A percentile compares a stretch with the other conserved stretches of the same genome.
phyloP scores from a whole-genome alignment of 352 stramenopile genomes.

The Globisporangium paroecandrum region DNA sequence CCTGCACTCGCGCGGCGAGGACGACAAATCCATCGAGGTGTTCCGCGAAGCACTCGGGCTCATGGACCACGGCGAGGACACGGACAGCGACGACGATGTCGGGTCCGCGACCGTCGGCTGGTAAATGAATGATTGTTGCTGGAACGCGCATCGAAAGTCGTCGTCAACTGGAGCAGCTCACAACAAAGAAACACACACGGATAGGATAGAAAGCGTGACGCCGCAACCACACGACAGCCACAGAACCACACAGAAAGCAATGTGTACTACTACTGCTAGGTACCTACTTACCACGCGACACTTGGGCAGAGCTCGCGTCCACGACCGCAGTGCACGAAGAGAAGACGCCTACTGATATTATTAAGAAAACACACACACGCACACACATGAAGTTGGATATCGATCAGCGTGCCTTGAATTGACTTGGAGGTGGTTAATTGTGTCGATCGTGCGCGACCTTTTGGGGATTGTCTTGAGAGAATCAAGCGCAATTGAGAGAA shows the following conservation, averaged over 20 bases:
- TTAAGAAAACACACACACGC: background rate
- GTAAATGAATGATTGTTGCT: slow-evolving; percentile 23
- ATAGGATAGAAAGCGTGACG: slow-evolving; percentile 5
- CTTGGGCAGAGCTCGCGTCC: background rate
- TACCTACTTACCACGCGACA: background rate
- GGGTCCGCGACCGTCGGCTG: slow-evolving; percentile 78
- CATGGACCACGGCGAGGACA: slow-evolving; percentile 60
- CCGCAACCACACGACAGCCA: background rate
- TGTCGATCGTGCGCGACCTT: background rate
- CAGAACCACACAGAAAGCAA: slow-evolving; percentile 5
- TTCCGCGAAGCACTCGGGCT: slow-evolving; percentile 74
- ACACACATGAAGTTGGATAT: background rate
- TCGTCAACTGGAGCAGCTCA: background rate
- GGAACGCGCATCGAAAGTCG: background rate
- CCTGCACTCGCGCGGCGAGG: slow-evolving; percentile 70
- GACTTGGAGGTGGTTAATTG: no score
- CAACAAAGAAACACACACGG: slow-evolving; percentile 3
- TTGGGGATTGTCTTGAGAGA: background rate
- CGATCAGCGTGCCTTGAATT: background rate
- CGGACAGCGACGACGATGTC: slow-evolving; percentile 69
- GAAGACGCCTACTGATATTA: background rate
- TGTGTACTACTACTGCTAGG: slow-evolving; percentile 1
- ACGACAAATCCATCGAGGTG: slow-evolving; percentile 69
- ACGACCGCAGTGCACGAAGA: background rate
- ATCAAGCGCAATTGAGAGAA: background rate